Conservation (phyloP, 345 rosid genomes). For the Dipteronia dyeriana region DNA sequence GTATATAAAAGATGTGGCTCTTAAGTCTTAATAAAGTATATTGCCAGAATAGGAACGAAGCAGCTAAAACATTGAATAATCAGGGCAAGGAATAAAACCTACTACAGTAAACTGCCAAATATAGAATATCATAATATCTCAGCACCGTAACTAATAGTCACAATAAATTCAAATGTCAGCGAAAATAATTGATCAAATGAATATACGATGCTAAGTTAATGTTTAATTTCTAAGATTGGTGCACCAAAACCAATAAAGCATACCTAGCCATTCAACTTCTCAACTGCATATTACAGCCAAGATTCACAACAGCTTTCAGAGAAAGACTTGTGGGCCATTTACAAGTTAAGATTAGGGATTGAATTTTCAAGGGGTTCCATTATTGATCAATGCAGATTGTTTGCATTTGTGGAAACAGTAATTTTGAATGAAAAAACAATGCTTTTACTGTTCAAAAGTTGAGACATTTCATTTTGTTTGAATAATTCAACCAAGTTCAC, state of each 20-base stretch:
- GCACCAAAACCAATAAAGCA: background rate
- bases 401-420: background rate
- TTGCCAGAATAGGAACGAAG: background rate
- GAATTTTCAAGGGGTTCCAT: background rate
- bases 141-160: background rate
- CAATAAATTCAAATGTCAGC: background rate
- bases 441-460: conserved; percentile 2
- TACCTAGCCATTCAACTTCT: background rate
- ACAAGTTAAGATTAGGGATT: background rate
- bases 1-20: conserved; percentile 7
- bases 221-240: background rate
- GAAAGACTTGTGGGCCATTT: background rate
- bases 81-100: background rate
- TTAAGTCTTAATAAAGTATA: background rate
- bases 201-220: background rate
- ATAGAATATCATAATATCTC: background rate
- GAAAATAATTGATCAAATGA: background rate
- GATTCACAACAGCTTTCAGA: background rate
- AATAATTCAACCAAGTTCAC: conserved; percentile 9
- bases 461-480: background rate
- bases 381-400: background rate
- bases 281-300: background rate
- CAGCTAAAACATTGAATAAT: background rate
- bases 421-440: background rate
- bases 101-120: background rate